A percentile compares a stretch with the other conserved stretches of the same genome.
phyloP scores from a whole-genome alignment of 371 early-diverging fungal species.

The Mortierella sp. region DNA sequence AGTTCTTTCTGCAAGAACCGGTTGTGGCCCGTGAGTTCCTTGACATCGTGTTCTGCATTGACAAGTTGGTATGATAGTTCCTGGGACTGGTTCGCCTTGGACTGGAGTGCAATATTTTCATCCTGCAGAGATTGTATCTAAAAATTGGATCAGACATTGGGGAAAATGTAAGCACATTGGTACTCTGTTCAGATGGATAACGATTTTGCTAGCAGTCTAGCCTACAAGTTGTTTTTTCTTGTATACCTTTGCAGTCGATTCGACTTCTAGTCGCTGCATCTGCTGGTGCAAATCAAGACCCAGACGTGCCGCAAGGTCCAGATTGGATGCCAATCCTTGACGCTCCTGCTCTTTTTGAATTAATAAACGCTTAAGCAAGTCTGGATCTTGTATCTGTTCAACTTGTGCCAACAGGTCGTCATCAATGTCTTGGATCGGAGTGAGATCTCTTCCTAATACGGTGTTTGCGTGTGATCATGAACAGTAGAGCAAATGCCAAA shows the following conservation, averaged over 20 bases:
- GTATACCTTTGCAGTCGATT: slow-evolving; percentile 47
- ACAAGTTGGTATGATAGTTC: slow-evolving; percentile 54
- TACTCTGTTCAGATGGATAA: not conserved
- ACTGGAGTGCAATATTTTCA: slow-evolving; percentile 64
- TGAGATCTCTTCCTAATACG: slow-evolving; percentile 20
- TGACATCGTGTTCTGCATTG: slow-evolving; percentile 50
- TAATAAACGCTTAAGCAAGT: slow-evolving; percentile 60
- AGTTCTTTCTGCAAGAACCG: slow-evolving; percentile 67
- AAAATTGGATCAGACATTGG: slow-evolving; percentile 23
- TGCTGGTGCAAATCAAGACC: slow-evolving; percentile 74
- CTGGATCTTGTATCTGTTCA: slow-evolving; percentile 61
- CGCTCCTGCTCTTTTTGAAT: slow-evolving; percentile 75
- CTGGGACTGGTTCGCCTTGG: slow-evolving; percentile 57
- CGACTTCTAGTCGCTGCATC: slow-evolving; percentile 68
- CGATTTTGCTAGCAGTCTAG: not conserved
- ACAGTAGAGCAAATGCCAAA: too few relatives aligned
- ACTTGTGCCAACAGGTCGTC: slow-evolving; percentile 39
- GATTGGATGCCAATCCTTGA: slow-evolving; percentile 67
- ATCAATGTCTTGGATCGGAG: slow-evolving; percentile 20
- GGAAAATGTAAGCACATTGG: not conserved
- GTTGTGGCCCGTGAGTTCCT: slow-evolving; percentile 57
- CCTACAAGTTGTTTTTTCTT: not conserved
- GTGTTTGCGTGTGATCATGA: not conserved
- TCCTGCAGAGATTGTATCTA: slow-evolving; percentile 66
- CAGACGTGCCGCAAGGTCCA: slow-evolving; percentile 74